Evolutionary conservation across 1,284 basidiomycete species (phyloP).

Genomic region (Cutaneotrichosporon dermatis): DNA sequence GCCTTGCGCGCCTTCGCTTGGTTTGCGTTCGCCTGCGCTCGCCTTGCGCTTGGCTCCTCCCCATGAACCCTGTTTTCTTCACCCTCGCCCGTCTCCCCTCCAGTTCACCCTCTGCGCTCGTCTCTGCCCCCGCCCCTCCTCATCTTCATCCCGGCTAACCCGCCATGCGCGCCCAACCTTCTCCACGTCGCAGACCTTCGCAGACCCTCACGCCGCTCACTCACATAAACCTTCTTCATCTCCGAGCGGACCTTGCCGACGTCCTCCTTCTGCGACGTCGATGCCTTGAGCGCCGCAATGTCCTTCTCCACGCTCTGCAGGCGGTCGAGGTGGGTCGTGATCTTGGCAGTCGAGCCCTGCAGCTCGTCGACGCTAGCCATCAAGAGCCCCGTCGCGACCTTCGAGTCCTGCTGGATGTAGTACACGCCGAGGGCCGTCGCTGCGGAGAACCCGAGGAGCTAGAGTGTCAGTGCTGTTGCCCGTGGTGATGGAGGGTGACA

Average conservation of each 20-base stretch:
- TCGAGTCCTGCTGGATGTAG: conserved; percentile 83
- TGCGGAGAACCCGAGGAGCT: conserved; percentile 54
- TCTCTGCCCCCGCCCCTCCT: background rate
- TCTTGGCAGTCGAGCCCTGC: conserved; percentile 74
- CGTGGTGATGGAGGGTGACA: conserved; percentile 53
- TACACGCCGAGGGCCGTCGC: conserved; percentile 63
- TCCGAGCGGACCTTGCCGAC: conserved; percentile 67
- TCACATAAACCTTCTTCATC: conserved; percentile 72
- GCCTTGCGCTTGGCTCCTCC: no score
- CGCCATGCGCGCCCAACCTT: background rate
- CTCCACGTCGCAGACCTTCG: no score
- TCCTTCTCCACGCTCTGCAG: conserved; percentile 87
- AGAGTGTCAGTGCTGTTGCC: conserved; percentile 63
- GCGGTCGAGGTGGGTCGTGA: conserved; percentile 74
- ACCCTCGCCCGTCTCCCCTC: no score
- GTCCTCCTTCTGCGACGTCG: conserved; percentile 70
- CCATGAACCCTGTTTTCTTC: no score
- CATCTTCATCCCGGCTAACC: background rate
- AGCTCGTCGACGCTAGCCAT: conserved; percentile 83
- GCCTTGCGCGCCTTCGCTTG: no score
- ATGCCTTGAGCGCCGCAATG: conserved; percentile 65
- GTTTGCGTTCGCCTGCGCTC: no score
- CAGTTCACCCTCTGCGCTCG: no score
- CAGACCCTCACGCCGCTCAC: conserved; percentile 12
- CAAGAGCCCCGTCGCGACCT: conserved; percentile 72